Conservation (phyloP, 2,329 filamentous ascomycete genomes). For the Lojkania enalia region DNA sequence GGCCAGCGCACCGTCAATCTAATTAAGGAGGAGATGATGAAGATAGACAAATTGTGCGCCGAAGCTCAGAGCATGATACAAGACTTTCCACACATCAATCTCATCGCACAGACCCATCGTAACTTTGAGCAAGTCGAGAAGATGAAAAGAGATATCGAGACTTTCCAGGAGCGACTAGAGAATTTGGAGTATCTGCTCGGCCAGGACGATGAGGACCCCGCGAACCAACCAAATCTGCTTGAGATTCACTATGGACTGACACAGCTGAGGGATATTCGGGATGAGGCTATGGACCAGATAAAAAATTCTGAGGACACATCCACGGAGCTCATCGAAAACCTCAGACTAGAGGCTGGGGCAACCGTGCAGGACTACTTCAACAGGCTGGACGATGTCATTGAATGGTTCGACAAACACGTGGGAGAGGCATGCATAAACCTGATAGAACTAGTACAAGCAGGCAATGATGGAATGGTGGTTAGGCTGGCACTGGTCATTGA, state of each 20-base stretch:
- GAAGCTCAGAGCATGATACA: constrained; percentile 97
- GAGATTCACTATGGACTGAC: constrained; percentile 91
- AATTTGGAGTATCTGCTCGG: constrained; percentile 76
- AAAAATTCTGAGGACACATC: constrained; percentile 80
- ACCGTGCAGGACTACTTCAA: constrained; percentile 91
- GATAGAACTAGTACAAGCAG: constrained; percentile 81
- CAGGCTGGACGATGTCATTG: constrained; percentile 81
- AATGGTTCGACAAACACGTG: constrained; percentile 95
- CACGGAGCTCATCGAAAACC: constrained; percentile 85
- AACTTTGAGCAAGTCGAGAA: constrained; percentile 94
- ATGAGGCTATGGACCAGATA: constrained; percentile 97
- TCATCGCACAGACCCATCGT: constrained; percentile 89
- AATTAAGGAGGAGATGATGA: constrained; percentile 98
- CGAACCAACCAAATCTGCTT: constrained; percentile 90
- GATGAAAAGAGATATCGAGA: constrained; percentile 89
- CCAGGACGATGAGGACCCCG: constrained; percentile 81
- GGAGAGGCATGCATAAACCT: constrained; percentile 86
- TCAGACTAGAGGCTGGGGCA: constrained; percentile 63
- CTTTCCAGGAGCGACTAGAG: constrained; percentile 76
- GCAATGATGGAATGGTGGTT: constrained; percentile 88
- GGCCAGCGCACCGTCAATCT: constrained; percentile 88
- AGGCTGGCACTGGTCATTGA: constrained; percentile 89
- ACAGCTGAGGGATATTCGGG: constrained; percentile 86
- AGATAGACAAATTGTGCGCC: constrained; percentile 95
- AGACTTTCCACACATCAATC: constrained; percentile 91